Evolutionary conservation across 768 basidiomycete species (phyloP), one percentile per base, ranked within the genome.

Genomic region (Lactarius deliciosus): DNA sequence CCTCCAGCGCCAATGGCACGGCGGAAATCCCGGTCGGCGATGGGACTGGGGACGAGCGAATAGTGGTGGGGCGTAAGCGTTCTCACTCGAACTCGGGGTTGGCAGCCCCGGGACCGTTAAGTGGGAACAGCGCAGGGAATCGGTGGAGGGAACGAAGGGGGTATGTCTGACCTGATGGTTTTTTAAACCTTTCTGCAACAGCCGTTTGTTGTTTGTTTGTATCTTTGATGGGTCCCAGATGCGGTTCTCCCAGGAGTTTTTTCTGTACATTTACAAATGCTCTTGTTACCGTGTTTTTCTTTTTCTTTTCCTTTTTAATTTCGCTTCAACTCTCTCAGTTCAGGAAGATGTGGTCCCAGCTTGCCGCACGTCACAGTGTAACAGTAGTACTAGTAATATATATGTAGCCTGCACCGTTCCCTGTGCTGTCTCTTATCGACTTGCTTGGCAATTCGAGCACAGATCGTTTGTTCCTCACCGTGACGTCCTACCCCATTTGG

Each of bases 21-120:
- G 28, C 16, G 13, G 59, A 60, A 22, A 11, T 43, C 16, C 53
- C 34, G 7, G 40, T 25, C 28, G 40, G 41, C 10, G 41, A 34
- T 9, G 64, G 20, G 16, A 32, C 34, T 11, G 38, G 41, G 16
- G 64, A 60, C 28, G 36, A 28, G 13, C 18, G 40, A 6, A 25
- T 18, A 2, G 25, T 61, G 10, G 41, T 60, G 3, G 65, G 68
- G 7, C 69, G 66, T 58, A 70, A 68, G 63, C 69, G 69, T 43
- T 32, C 60, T 18, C 60, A 58, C 47, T 57, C 57, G 36, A n/a
- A 28, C n/a, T 62, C 60, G 55, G 68, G 40, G 43, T 32, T 25
- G 43, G 43, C 43, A 2, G 20, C 20, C 11, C 40, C 15, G 34
- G 22, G 43, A 10, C 20, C 32, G 20, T 45, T 30, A 38, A 41